Percentiles rank a stretch among this genome's conserved stretches.
phyloP scores from a whole-genome alignment of 1,139 yeast genomes.

The Kurtzmaniella natalensis region DNA sequence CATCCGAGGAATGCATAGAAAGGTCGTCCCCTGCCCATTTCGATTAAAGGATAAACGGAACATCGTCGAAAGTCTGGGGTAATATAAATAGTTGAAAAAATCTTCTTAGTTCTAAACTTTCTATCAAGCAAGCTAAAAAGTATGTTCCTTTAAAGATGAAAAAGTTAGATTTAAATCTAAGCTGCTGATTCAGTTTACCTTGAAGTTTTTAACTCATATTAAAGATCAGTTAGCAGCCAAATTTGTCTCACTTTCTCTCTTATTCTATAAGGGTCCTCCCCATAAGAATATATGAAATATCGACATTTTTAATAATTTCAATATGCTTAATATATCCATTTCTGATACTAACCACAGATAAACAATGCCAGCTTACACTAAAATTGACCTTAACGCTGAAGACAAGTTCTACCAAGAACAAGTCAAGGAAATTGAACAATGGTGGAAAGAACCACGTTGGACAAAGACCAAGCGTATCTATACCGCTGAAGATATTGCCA shows the following conservation, averaged over 20 bases:
- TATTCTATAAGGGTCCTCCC: no score
- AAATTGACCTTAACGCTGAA: constrained; percentile 56
- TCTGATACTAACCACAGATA: constrained; percentile 1
- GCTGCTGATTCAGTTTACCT: no score
- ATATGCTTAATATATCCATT: no score
- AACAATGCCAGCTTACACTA: constrained; percentile 43
- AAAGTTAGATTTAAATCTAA: no score
- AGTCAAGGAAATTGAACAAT: constrained; percentile 66
- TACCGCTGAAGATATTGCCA: constrained; percentile 83
- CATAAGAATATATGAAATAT: no score
- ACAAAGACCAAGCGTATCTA: constrained; percentile 81
- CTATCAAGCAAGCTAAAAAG: not conserved
- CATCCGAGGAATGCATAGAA: constrained; percentile 7
- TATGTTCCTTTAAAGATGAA: not conserved
- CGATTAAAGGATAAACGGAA: constrained; percentile 7
- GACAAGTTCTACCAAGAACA: constrained; percentile 64
- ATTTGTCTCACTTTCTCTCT: no score
- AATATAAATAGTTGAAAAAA: constrained; percentile 6
- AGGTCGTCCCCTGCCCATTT: constrained; percentile 6
- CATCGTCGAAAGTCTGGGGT: constrained; percentile 8
- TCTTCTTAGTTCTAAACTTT: not conserved
- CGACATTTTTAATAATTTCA: no score
- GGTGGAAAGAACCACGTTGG: constrained; percentile 98
- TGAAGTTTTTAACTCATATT: no score
- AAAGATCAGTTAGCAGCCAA: no score